Conservation (phyloP, 352 stramenopile species). For the Pythium volutum region DNA sequence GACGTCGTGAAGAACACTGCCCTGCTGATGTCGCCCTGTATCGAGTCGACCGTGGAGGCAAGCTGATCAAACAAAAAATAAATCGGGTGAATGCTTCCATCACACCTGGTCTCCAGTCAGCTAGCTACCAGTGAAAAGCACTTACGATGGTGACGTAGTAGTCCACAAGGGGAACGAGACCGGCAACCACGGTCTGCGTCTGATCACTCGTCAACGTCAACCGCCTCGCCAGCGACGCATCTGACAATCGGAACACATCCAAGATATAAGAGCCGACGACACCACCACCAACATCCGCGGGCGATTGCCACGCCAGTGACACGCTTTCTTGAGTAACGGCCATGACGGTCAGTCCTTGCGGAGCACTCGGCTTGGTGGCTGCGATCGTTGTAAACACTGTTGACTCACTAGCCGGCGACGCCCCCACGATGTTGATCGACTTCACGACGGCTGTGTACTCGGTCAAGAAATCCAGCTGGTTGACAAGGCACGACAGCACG, state of each 20-base stretch:
- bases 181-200: slow-evolving; percentile 23
- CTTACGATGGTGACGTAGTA: slow-evolving; percentile 55
- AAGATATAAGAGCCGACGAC: slow-evolving; percentile 39
- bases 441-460: slow-evolving; percentile 41
- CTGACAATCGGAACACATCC: slow-evolving; percentile 17
- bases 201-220: slow-evolving; percentile 7
- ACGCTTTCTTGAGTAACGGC: slow-evolving; percentile 18
- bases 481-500: slow-evolving; percentile 36
- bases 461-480: slow-evolving; percentile 36
- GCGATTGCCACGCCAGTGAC: slow-evolving; percentile 33
- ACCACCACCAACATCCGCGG: slow-evolving; percentile 44
- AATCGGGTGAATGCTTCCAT: neutral
- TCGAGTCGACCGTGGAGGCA: slow-evolving; percentile 27
- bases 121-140: neutral
- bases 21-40: slow-evolving; percentile 34
- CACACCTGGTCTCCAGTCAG: neutral
- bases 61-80: slow-evolving; percentile 29
- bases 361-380: slow-evolving; percentile 30
- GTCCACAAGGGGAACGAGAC: slow-evolving; percentile 24
- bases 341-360: slow-evolving; percentile 25
- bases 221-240: neutral
- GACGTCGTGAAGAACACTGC: slow-evolving; percentile 43
- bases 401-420: slow-evolving; percentile 26
- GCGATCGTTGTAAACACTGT: slow-evolving; percentile 27
- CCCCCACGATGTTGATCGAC: slow-evolving; percentile 36